Evolutionary conservation across 2,329 filamentous ascomycete species (phyloP).

Genomic region (Neofusicoccum sp.): DNA sequence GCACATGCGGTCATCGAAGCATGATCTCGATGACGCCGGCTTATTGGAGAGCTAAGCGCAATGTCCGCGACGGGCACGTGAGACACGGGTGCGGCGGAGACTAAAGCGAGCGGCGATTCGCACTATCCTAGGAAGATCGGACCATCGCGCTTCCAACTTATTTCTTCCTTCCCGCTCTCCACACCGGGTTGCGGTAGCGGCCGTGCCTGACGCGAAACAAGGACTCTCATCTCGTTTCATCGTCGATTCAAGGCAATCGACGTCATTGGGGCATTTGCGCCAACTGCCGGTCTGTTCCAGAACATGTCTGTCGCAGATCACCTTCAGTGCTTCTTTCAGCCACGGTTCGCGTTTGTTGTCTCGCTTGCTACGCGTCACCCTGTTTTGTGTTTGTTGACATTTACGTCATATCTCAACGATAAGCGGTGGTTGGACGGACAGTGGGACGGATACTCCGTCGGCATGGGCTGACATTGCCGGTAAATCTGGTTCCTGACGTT

Average conservation of each 20-base stretch:
- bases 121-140: background rate
- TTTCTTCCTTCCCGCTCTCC: background rate
- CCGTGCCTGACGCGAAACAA: background rate
- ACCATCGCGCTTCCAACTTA: background rate
- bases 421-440: background rate
- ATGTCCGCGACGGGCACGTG: background rate
- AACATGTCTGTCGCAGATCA: background rate
- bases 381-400: background rate
- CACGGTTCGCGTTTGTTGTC: background rate
- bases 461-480: background rate
- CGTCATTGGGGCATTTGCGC: background rate
- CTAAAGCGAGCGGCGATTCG: background rate
- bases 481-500: background rate
- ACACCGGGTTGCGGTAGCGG: background rate
- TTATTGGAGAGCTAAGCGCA: background rate
- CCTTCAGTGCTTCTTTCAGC: background rate
- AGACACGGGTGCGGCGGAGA: background rate
- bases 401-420: background rate
- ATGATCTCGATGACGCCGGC: conserved; percentile 10
- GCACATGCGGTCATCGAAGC: background rate
- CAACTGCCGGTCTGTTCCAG: background rate
- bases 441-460: background rate
- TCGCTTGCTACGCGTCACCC: background rate
- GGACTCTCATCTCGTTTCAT: background rate
- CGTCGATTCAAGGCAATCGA: background rate